Conservation (phyloP, 2,329 filamentous ascomycete genomes). For the Talaromyces sp. region DNA sequence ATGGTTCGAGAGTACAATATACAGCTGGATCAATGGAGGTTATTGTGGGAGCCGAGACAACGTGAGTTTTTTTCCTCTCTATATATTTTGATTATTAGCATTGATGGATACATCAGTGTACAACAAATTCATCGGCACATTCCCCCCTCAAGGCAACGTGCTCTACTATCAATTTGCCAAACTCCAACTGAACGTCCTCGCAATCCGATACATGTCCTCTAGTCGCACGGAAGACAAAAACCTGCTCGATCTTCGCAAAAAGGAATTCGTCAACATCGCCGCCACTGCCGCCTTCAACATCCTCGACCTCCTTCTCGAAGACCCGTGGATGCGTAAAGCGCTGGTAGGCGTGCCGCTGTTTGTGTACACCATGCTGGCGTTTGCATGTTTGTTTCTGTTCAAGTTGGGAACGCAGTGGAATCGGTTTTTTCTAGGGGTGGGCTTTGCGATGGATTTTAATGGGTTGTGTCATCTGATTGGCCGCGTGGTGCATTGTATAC, state of each 20-base stretch:
- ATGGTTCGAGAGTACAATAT: slow-evolving; percentile 1
- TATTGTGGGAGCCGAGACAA: background rate
- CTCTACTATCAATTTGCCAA: background rate
- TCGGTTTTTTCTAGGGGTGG: background rate
- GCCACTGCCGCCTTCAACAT: background rate
- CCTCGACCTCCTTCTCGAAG: background rate
- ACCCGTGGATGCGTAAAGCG: background rate
- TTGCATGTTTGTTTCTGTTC: background rate
- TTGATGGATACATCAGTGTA: background rate
- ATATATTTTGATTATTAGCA: too few relatives aligned
- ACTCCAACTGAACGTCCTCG: background rate
- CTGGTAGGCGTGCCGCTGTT: background rate
- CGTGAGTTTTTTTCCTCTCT: background rate
- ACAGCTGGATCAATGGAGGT: background rate
- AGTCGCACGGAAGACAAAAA: background rate
- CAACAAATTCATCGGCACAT: background rate
- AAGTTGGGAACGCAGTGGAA: background rate
- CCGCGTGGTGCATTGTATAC: background rate
- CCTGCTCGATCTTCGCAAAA: background rate
- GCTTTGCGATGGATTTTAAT: background rate
- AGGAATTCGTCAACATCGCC: background rate
- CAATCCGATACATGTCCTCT: background rate
- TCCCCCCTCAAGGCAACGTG: background rate
- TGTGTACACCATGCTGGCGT: background rate
- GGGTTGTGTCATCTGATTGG: background rate